A percentile compares a stretch with the other conserved stretches of the same genome.
Evolutionary conservation across 805 yeast species (phyloP).

Genomic region (Barnettozyma vustinii): DNA sequence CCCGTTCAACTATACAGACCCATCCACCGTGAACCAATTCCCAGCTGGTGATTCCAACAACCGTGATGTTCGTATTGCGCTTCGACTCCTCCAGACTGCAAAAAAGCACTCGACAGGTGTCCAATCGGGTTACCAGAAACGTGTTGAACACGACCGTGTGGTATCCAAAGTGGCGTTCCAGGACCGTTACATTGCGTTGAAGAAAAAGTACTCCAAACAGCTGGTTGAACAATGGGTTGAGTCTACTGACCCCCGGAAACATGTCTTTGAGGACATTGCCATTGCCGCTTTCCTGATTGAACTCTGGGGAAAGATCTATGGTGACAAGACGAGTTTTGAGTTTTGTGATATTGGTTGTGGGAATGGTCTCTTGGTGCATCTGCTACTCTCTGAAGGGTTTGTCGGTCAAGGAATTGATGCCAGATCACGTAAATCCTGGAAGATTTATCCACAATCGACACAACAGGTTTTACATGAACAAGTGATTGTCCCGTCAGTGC

Average conservation of each 20-base stretch:
- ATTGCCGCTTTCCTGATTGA: slow-evolving; percentile 92
- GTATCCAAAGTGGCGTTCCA: slow-evolving; percentile 82
- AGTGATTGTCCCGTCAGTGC: slow-evolving; percentile 72
- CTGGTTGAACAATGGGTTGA: slow-evolving; percentile 87
- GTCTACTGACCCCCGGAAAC: slow-evolving; percentile 90
- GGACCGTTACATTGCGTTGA: slow-evolving; percentile 70
- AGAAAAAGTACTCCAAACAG: slow-evolving; percentile 71
- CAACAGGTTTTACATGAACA: slow-evolving; percentile 61
- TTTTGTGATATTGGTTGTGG: slow-evolving; percentile 95
- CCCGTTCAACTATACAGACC: slow-evolving; percentile 42
- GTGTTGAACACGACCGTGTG: slow-evolving; percentile 84
- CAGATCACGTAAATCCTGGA: slow-evolving; percentile 84
- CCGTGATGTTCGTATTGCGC: slow-evolving; percentile 77
- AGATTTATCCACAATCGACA: slow-evolving; percentile 60
- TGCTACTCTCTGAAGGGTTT: slow-evolving; percentile 74
- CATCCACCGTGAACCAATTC: slow-evolving; percentile 24
- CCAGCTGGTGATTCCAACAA: slow-evolving; percentile 39
- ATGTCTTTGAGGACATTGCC: slow-evolving; percentile 93
- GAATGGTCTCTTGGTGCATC: slow-evolving; percentile 78
- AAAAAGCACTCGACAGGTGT: slow-evolving; percentile 80
- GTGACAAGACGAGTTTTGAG: slow-evolving; percentile 40
- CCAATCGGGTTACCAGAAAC: slow-evolving; percentile 76
- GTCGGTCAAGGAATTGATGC: slow-evolving; percentile 87
- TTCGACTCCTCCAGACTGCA: slow-evolving; percentile 72
- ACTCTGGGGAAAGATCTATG: slow-evolving; percentile 61